phyloP scores from a whole-genome alignment of 1,284 basidiomycete species.

The Boletus semigastroideus region DNA sequence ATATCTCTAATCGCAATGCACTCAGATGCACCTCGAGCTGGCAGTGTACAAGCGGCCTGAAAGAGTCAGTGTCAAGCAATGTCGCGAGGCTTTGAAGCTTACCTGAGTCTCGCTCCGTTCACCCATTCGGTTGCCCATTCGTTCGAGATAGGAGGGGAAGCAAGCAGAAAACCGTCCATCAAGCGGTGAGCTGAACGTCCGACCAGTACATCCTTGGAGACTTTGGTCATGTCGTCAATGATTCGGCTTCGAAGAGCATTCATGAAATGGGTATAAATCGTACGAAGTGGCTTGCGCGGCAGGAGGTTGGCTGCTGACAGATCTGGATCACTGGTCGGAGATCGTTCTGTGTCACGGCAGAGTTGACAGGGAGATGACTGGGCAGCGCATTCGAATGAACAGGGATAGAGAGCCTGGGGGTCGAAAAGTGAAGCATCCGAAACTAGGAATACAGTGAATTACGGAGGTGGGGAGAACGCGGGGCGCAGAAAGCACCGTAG shows the following conservation, averaged over 20 bases:
- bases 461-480: neutral
- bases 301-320: slow-evolving; percentile 34
- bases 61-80: slow-evolving; percentile 5
- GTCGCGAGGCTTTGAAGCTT: slow-evolving; percentile 6
- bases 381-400: slow-evolving; percentile 45
- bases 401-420: slow-evolving; percentile 52
- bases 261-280: slow-evolving; percentile 45
- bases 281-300: slow-evolving; percentile 47
- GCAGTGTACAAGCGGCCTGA: slow-evolving; percentile 58
- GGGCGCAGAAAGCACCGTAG: neutral
- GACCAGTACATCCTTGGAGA: slow-evolving; percentile 26
- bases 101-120: slow-evolving; percentile 49
- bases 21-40: slow-evolving; percentile 57
- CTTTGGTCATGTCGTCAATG: slow-evolving; percentile 55
- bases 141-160: slow-evolving; percentile 40
- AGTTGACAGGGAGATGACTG: slow-evolving; percentile 42
- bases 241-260: slow-evolving; percentile 48
- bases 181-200: slow-evolving; percentile 42
- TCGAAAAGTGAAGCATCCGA: slow-evolving; percentile 41
- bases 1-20: slow-evolving; percentile 52
- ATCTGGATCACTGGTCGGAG: slow-evolving; percentile 18
- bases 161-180: slow-evolving; percentile 60
- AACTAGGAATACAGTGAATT: slow-evolving; percentile 29
- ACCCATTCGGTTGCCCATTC: slow-evolving; percentile 69
- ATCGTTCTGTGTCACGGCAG: slow-evolving; percentile 35